Percentiles rank a stretch among this genome's conserved stretches.
Evolutionary conservation across 1,284 basidiomycete genomes (phyloP).

Genomic region (Exobasidium rhododendri): DNA sequence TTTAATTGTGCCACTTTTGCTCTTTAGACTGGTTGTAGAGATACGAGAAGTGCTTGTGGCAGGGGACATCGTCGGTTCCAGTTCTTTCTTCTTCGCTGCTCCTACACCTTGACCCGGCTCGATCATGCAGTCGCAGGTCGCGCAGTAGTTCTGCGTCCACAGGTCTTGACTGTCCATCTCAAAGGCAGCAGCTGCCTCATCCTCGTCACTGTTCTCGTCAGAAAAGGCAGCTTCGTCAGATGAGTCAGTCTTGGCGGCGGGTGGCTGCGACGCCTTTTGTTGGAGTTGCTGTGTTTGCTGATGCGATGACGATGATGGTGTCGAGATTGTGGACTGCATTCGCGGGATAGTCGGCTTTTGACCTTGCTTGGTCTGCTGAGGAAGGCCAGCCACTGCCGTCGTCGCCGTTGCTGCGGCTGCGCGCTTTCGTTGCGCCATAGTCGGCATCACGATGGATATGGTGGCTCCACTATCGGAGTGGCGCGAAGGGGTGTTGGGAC

Average conservation of each 20-base stretch:
- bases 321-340: not conserved
- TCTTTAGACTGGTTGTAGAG: constrained; percentile 25
- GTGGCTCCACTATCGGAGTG: too few species aligned
- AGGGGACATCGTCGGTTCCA: constrained; percentile 5
- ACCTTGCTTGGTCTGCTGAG: not conserved
- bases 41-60: constrained; percentile 13
- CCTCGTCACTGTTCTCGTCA: constrained; percentile 28
- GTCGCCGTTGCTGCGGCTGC: constrained; percentile 2
- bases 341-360: not conserved
- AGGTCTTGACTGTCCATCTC: constrained; percentile 50
- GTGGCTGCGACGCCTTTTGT: not conserved
- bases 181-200: constrained; percentile 36
- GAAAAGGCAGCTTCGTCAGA: constrained; percentile 10
- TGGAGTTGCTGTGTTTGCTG: not conserved
- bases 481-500: too few species aligned
- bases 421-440: constrained; percentile 10
- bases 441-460: constrained; percentile 12
- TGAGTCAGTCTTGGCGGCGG: not conserved
- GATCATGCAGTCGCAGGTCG: constrained; percentile 46
- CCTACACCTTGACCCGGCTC: constrained; percentile 40
- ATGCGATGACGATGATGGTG: not conserved
- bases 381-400: not conserved
- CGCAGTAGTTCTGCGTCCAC: constrained; percentile 44
- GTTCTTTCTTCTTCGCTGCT: constrained; percentile 8
- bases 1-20: constrained; percentile 38